Evolutionary conservation across 495 filamentous ascomycete species (phyloP).

Genomic region (Rhypophila decipiens): DNA sequence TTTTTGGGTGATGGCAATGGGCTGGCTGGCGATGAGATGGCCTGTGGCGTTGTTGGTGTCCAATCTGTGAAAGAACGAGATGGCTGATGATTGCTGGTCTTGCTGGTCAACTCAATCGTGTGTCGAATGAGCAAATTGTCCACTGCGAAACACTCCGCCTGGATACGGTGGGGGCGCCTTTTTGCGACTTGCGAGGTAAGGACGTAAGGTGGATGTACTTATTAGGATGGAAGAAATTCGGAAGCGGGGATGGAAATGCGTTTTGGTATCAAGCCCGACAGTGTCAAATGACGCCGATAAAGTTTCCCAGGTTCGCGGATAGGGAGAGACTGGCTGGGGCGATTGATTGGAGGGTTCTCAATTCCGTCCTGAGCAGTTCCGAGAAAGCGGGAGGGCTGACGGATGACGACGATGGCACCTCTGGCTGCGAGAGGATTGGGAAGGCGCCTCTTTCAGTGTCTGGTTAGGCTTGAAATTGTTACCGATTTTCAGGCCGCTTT

Average conservation of each 20-base stretch:
- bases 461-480: too few species aligned
- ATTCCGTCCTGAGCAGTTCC: neutral
- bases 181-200: neutral
- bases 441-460: too few species aligned
- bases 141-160: too few species aligned
- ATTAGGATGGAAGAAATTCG: neutral
- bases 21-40: too few species aligned
- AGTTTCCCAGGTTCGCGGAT: constrained; percentile 5
- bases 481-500: too few species aligned
- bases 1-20: neutral
- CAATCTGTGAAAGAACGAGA: neutral
- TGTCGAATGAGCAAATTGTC: neutral
- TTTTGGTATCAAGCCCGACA: neutral
- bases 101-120: too few species aligned
- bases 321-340: constrained; percentile 5
- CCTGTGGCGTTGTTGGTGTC: too few species aligned
- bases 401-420: constrained; percentile 1
- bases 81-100: neutral
- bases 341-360: neutral
- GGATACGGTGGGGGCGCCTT: neutral
- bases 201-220: neutral
- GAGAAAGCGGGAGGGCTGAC: neutral
- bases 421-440: too few species aligned
- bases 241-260: too few species aligned
- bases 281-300: constrained; percentile 9